Percentiles rank a stretch among this genome's conserved stretches.
These are phyloP conservation scores for Solanum microdontum DNA, from an alignment of 257 asterid species.

Conservation along the genomic window DNA sequence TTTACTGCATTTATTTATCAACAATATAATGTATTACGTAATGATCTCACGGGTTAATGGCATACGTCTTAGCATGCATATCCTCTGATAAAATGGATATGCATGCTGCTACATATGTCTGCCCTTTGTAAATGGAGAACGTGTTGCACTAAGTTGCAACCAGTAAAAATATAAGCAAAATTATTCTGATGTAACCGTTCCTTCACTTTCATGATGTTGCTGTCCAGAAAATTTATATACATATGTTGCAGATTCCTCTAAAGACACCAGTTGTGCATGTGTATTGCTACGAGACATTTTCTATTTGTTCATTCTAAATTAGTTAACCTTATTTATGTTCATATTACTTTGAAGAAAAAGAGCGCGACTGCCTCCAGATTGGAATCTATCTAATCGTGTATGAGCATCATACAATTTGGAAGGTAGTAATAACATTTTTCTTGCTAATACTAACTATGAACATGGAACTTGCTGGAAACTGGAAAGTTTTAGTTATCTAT, in stretches of 20 bases:
- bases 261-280: neutral
- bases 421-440: neutral
- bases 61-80: conserved; percentile 64
- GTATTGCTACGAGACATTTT: neutral
- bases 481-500: neutral
- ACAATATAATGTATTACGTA: neutral
- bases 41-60: conserved; percentile 6
- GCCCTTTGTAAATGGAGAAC: conserved; percentile 4
- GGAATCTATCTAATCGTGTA: neutral
- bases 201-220: neutral
- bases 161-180: neutral
- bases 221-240: neutral
- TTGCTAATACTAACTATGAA: neutral
- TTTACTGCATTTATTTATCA: conserved; percentile 1
- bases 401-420: neutral
- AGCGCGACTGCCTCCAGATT: neutral
- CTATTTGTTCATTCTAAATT: neutral
- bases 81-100: conserved; percentile 37
- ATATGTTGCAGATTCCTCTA: neutral
- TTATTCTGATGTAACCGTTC: neutral
- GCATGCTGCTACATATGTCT: conserved; percentile 68
- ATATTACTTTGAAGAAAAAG: neutral
- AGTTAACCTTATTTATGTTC: neutral
- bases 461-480: neutral
- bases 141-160: conserved; percentile 6